Evolutionary conservation across 768 basidiomycete genomes (phyloP).

Genomic region (Termitomyces sp.): DNA sequence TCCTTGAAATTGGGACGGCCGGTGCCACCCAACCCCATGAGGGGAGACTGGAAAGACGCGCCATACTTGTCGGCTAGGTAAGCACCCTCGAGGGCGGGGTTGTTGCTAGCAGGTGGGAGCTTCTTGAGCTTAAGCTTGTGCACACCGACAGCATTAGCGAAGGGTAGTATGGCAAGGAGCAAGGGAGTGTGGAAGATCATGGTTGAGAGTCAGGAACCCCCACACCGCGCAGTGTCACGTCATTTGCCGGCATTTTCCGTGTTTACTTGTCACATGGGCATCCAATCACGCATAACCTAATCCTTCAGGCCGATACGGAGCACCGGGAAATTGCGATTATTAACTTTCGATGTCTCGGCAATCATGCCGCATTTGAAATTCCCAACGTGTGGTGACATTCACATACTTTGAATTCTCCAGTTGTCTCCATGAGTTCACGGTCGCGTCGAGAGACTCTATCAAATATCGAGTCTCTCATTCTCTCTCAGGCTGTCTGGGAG

Average conservation of each 20-base stretch:
- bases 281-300: too few relatives aligned
- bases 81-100: conserved; percentile 66
- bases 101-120: conserved; percentile 54
- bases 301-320: background rate
- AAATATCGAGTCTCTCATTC: conserved; percentile 67
- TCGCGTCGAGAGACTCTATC: conserved; percentile 19
- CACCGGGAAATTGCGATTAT: background rate
- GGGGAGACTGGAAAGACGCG: conserved; percentile 44
- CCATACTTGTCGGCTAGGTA: conserved; percentile 96
- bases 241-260: conserved; percentile 13
- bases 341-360: background rate
- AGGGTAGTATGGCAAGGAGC: conserved; percentile 40
- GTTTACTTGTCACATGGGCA: background rate
- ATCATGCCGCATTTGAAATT: background rate
- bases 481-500: conserved; percentile 85
- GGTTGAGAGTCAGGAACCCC: conserved; percentile 21
- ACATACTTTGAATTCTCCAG: background rate
- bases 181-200: conserved; percentile 38
- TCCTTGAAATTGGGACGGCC: conserved; percentile 42
- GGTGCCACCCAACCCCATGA: conserved; percentile 69
- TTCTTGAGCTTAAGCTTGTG: conserved; percentile 91
- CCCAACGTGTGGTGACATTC: background rate
- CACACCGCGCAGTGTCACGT: conserved; percentile 6
- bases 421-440: conserved; percentile 24
- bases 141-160: conserved; percentile 49